A percentile compares a stretch with the other conserved stretches of the same genome.
These are phyloP conservation scores for Debaryomyces psychrophilus DNA, from an alignment of 1,139 yeast genomes.

Conservation along the genomic window DNA sequence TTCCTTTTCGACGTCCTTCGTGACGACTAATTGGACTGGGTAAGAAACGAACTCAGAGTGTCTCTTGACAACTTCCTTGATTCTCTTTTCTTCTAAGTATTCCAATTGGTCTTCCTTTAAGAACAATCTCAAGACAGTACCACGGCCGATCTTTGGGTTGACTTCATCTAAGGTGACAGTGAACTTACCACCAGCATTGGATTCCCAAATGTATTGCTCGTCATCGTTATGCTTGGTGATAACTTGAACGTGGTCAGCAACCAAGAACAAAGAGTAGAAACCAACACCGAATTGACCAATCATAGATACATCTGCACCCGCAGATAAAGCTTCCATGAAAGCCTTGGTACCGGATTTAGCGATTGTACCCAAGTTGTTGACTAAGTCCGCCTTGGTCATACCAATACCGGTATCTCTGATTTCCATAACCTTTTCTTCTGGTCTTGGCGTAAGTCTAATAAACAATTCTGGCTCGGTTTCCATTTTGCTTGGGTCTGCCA, in stretches of 20 bases:
- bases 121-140: slow-evolving; percentile 94
- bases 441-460: slow-evolving; percentile 95
- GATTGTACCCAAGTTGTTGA: slow-evolving; percentile 99
- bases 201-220: slow-evolving; percentile 99
- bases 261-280: slow-evolving; percentile 99
- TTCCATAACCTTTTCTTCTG: slow-evolving; percentile 92
- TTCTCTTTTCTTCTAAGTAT: slow-evolving; percentile 98
- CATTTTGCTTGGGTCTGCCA: slow-evolving; percentile 87
- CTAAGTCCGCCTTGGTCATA: slow-evolving; percentile 99
- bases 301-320: slow-evolving; percentile 99
- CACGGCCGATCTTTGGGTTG: slow-evolving; percentile 89
- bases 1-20: slow-evolving; percentile 98
- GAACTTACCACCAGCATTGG: slow-evolving; percentile 99
- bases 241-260: slow-evolving; percentile 98
- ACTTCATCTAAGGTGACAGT: slow-evolving; percentile 89
- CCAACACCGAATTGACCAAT: slow-evolving; percentile 99
- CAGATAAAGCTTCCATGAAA: slow-evolving; percentile 98
- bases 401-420: slow-evolving; percentile 99
- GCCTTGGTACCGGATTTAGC: slow-evolving; percentile 99
- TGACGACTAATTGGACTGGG: slow-evolving; percentile 98
- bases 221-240: slow-evolving; percentile 98
- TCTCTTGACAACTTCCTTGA: slow-evolving; percentile 98
- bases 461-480: slow-evolving; percentile 96
- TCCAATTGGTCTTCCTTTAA: slow-evolving; percentile 98
- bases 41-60: slow-evolving; percentile 99